Conservation (phyloP, 2,329 filamentous ascomycete species). For the Grosmannia serpens region DNA sequence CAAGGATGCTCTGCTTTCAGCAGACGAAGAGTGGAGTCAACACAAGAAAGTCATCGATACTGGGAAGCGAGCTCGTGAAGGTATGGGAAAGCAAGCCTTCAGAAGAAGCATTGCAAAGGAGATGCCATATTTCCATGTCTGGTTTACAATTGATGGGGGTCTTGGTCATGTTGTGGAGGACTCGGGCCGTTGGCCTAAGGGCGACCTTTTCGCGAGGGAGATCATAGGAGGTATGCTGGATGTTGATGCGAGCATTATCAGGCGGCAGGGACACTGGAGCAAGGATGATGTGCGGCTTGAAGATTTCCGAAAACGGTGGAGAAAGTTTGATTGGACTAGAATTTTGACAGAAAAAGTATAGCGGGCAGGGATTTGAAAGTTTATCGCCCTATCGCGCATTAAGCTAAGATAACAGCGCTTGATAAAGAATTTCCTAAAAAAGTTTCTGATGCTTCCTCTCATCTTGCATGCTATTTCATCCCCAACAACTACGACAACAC, state of each 20-base stretch:
- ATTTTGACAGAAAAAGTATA: constrained; percentile 32
- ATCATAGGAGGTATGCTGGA: constrained; percentile 89
- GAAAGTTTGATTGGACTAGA: constrained; percentile 80
- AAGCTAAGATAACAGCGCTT: neutral
- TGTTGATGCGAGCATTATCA: constrained; percentile 68
- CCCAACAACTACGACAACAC: too few species aligned
- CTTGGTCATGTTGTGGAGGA: constrained; percentile 91
- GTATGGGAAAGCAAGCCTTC: constrained; percentile 72
- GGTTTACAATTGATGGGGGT: constrained; percentile 88
- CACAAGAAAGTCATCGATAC: constrained; percentile 94
- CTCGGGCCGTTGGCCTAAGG: constrained; percentile 69
- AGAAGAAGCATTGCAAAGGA: constrained; percentile 76
- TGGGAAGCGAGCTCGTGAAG: constrained; percentile 48
- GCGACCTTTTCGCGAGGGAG: constrained; percentile 87
- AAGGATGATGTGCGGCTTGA: constrained; percentile 59
- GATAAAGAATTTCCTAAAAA: neutral
- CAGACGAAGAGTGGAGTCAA: constrained; percentile 91
- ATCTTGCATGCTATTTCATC: neutral
- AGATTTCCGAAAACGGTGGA: constrained; percentile 74
- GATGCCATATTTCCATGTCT: constrained; percentile 97
- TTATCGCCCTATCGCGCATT: neutral
- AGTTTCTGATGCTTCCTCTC: neutral
- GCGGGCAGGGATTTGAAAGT: neutral
- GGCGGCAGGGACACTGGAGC: constrained; percentile 80
- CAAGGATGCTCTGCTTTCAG: constrained; percentile 77